Percentiles rank a stretch among this genome's conserved stretches.
phyloP scores from a whole-genome alignment of 257 asterid species.

The Petunia secreta region DNA sequence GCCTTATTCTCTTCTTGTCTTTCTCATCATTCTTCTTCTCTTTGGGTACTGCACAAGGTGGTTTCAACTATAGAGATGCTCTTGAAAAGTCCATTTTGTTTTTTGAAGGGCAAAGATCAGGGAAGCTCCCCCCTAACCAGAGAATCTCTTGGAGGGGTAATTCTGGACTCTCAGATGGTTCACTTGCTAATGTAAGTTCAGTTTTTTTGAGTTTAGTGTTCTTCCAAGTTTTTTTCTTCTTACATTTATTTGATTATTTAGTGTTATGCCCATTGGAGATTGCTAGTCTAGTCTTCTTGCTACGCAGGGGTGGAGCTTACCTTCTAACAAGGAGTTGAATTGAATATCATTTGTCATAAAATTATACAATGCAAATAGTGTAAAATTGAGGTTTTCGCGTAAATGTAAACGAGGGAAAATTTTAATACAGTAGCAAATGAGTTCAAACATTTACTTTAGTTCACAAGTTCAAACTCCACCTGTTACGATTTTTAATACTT shows the following conservation, averaged over 20 bases:
- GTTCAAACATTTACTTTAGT: too few species aligned
- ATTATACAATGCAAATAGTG: too few species aligned
- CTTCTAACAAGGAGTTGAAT: too few species aligned
- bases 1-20: conserved; percentile 26
- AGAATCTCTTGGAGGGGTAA: conserved; percentile 60
- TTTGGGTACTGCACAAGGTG: conserved; percentile 32
- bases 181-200: conserved; percentile 48
- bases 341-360: too few species aligned
- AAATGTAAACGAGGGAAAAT: too few species aligned
- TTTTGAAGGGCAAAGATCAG: conserved; percentile 94
- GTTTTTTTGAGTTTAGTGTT: not conserved
- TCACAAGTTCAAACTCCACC: too few species aligned
- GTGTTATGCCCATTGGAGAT: too few species aligned
- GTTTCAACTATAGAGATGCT: conserved; percentile 72
- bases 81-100: conserved; percentile 76
- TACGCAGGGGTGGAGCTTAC: too few species aligned
- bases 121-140: conserved; percentile 53
- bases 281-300: not conserved
- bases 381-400: too few species aligned
- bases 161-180: conserved; percentile 80
- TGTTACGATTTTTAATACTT: too few species aligned
- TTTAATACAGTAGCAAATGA: too few species aligned
- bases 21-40: conserved; percentile 31
- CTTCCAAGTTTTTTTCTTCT: not conserved
- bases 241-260: too few species aligned